These are phyloP conservation scores for Beauveria caledonica DNA, from an alignment of 2,329 filamentous ascomycete genomes.

Conservation along the genomic window DNA sequence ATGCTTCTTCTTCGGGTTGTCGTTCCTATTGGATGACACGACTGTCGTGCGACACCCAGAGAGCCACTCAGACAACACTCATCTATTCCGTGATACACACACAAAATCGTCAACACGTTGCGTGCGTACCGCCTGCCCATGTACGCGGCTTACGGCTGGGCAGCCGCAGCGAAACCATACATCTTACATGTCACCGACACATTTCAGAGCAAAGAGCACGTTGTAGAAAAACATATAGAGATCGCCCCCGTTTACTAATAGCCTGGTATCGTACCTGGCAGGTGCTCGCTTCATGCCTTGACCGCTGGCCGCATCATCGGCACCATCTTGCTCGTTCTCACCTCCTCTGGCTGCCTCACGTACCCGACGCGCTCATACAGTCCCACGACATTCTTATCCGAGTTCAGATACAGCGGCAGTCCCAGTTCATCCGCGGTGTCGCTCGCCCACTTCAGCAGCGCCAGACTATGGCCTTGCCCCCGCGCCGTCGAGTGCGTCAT, in stretches of 20 bases:
- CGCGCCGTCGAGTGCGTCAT: slow-evolving; percentile 15
- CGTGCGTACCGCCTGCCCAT: too few species aligned
- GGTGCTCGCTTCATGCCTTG: background rate
- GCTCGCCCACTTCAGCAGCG: slow-evolving; percentile 10
- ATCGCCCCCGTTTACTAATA: too few species aligned
- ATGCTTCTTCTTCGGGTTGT: background rate
- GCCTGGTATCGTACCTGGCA: too few species aligned
- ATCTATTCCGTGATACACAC: too few species aligned
- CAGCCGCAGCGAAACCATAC: too few species aligned
- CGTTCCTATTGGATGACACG: background rate
- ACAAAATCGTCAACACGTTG: too few species aligned
- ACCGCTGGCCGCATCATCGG: slow-evolving; percentile 14
- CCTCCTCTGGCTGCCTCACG: background rate
- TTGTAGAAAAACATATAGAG: too few species aligned
- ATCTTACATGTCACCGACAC: too few species aligned
- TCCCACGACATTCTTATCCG: slow-evolving; percentile 11
- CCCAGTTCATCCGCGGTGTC: slow-evolving; percentile 12
- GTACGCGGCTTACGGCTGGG: too few species aligned
- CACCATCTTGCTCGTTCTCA: slow-evolving; percentile 10
- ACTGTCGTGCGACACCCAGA: background rate
- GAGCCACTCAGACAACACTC: background rate
- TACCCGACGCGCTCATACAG: slow-evolving; percentile 15
- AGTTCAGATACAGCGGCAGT: slow-evolving; percentile 15
- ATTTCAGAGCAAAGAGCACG: too few species aligned
- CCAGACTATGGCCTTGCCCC: slow-evolving; percentile 12